phyloP scores from a whole-genome alignment of 768 basidiomycete genomes.

The Psilocybe azurescens region DNA sequence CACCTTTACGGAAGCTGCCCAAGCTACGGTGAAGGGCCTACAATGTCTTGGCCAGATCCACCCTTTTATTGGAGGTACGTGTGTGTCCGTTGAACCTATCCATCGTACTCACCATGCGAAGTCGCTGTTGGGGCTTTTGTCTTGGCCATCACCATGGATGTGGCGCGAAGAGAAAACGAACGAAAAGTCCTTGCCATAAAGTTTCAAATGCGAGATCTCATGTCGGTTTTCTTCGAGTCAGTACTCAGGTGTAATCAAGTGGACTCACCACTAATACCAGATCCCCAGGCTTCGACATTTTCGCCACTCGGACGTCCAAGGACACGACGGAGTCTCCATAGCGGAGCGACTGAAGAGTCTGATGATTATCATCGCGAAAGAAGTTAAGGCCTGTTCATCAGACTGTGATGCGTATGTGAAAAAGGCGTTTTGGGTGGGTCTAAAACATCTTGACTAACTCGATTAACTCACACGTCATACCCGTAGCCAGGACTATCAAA shows the following conservation, averaged over 20 bases:
- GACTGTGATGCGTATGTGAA: slow-evolving; percentile 52
- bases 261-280: no score
- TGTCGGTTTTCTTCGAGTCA: slow-evolving; percentile 48
- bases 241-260: slow-evolving; percentile 24
- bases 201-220: slow-evolving; percentile 55
- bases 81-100: background rate
- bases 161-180: slow-evolving; percentile 56
- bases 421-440: slow-evolving; percentile 40
- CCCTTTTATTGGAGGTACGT: slow-evolving; percentile 41
- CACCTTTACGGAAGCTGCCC: slow-evolving; percentile 34
- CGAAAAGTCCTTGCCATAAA: slow-evolving; percentile 51
- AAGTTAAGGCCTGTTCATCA: slow-evolving; percentile 49
- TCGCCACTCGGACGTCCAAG: slow-evolving; percentile 27
- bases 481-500: slow-evolving; percentile 40
- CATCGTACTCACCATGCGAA: slow-evolving; percentile 5
- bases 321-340: slow-evolving; percentile 38
- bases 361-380: slow-evolving; percentile 36
- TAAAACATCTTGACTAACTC: background rate
- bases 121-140: slow-evolving; percentile 58
- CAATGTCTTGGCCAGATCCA: slow-evolving; percentile 39
- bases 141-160: slow-evolving; percentile 51
- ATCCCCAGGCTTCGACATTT: slow-evolving; percentile 36
- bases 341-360: slow-evolving; percentile 35
- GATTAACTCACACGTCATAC: slow-evolving; percentile 16
- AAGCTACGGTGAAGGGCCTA: slow-evolving; percentile 35